These are phyloP conservation scores for Verticillium nonalfalfae DNA, from an alignment of 2,329 filamentous ascomycete species.

Conservation along the genomic window DNA sequence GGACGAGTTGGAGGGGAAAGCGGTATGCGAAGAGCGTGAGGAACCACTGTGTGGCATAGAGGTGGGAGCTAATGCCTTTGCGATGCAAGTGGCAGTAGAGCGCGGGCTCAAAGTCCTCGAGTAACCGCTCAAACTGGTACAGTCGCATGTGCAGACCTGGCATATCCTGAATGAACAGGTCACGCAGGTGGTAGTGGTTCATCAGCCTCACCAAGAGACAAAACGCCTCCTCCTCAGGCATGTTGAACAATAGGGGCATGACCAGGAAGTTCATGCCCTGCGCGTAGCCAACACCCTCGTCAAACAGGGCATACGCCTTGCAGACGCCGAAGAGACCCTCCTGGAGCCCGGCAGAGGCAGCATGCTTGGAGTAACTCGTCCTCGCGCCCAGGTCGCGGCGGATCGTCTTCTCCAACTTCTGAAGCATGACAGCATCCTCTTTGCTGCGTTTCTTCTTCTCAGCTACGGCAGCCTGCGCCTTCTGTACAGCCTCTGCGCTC, in stretches of 20 bases:
- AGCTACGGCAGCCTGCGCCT: slow-evolving; percentile 53
- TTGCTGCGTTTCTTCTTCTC: slow-evolving; percentile 74
- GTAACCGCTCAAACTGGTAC: slow-evolving; percentile 88
- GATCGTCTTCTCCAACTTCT: slow-evolving; percentile 87
- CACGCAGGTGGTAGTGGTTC: slow-evolving; percentile 91
- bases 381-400: slow-evolving; percentile 84
- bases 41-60: slow-evolving; percentile 99
- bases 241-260: slow-evolving; percentile 95
- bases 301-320: slow-evolving; percentile 94
- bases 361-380: slow-evolving; percentile 95
- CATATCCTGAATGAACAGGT: slow-evolving; percentile 95
- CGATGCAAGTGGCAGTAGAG: slow-evolving; percentile 91
- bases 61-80: slow-evolving; percentile 77
- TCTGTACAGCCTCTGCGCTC: slow-evolving; percentile 55
- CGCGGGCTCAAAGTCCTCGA: slow-evolving; percentile 91
- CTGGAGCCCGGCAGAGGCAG: slow-evolving; percentile 83
- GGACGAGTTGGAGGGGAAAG: slow-evolving; percentile 90
- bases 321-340: slow-evolving; percentile 93
- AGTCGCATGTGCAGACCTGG: slow-evolving; percentile 87
- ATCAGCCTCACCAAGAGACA: slow-evolving; percentile 88
- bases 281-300: slow-evolving; percentile 91
- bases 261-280: slow-evolving; percentile 99
- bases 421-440: slow-evolving; percentile 65
- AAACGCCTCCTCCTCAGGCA: slow-evolving; percentile 97
- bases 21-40: slow-evolving; percentile 97